These are phyloP conservation scores for Cicer arietinum DNA, from an alignment of 306 rosid genomes.

Conservation along the genomic window DNA sequence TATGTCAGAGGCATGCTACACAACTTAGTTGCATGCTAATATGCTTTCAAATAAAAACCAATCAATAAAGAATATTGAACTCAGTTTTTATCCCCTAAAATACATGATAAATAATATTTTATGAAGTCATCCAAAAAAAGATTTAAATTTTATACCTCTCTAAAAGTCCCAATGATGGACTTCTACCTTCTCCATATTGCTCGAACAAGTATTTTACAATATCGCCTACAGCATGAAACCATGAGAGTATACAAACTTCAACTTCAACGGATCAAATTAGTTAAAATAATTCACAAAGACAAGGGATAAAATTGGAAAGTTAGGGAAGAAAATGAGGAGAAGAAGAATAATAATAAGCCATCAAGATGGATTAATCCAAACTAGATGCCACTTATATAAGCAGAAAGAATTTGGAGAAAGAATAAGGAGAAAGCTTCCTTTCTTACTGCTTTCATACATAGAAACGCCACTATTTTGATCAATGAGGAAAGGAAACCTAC, in stretches of 20 bases:
- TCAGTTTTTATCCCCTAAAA: conserved; percentile 31
- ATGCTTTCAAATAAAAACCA: conserved; percentile 14
- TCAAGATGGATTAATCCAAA: conserved; percentile 3
- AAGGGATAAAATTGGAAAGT: background rate
- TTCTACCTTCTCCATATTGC: conserved; percentile 77
- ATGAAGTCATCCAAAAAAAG: conserved; percentile 2
- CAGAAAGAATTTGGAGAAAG: conserved; percentile 24
- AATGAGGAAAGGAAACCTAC: conserved; percentile 91
- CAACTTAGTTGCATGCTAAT: background rate
- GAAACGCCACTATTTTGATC: conserved; percentile 71
- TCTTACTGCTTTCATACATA: conserved; percentile 88
- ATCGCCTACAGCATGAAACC: conserved; percentile 65
- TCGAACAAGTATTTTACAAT: conserved; percentile 83
- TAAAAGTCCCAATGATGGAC: conserved; percentile 73
- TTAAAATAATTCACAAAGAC: conserved; percentile 18
- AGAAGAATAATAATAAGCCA: conserved; percentile 6
- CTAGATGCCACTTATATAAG: conserved; percentile 31
- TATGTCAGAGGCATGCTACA: background rate
- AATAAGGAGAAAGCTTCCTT: conserved; percentile 37
- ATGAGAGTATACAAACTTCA: conserved; percentile 21
- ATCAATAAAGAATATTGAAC: conserved; percentile 16
- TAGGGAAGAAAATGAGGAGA: conserved; percentile 15
- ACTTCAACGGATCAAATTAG: conserved; percentile 12
- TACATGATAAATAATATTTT: conserved; percentile 1
- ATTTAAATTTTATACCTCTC: conserved; percentile 66